Evolutionary conservation across 2,329 filamentous ascomycete species (phyloP), one percentile per base, ranked within the genome.

Genomic region (Talaromyces sp.): DNA sequence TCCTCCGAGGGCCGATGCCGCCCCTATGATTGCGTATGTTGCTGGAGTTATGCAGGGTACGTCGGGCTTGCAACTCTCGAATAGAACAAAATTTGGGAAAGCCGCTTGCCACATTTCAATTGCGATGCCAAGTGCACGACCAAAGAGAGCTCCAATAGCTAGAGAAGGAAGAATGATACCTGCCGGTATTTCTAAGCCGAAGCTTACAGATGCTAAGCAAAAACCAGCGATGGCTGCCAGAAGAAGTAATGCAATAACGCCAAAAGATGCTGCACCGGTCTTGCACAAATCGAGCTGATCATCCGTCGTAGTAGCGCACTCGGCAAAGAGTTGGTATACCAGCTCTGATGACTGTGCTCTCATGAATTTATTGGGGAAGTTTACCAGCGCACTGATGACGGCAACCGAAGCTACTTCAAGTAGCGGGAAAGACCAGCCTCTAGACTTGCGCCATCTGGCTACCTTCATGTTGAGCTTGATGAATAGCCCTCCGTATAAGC

Each of bases 361-460:
- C 88, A 97, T 96, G 74, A 97, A 97, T 57, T 91, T 87, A 74
- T 97, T 96, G 10, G 94, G 94, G 67, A 91, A 99, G 77, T 96
- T 97, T 73, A 97, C 84, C 45, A 97, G 71, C 1, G 93, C 91
- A 1, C 92, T 96, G 21, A 96, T 69, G 41, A 92, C 77, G 4
- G 93, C 86, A 22, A 96, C 84, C n/a, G 85, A 74, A 21, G 88
- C 76, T 9, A 97, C 93, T 75, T 97, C 92, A 13, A 82, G 73
- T 28, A 97, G 78, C 2, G 94, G 92, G 4, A 84, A 84, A 33
- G 88, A 85, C 15, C 91, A 83, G 69, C 84, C 85, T 15, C 81
- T 75, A 35, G 84, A 81, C 67, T 88, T 88, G 67, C 92, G 89
- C 86, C 90, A 95, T 65, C 82, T 79, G 1, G 91, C 89, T 39